Percentiles rank a stretch among this genome's conserved stretches.
phyloP scores from a whole-genome alignment of 2,329 filamentous ascomycete genomes.

The Aspergillus piperis region DNA sequence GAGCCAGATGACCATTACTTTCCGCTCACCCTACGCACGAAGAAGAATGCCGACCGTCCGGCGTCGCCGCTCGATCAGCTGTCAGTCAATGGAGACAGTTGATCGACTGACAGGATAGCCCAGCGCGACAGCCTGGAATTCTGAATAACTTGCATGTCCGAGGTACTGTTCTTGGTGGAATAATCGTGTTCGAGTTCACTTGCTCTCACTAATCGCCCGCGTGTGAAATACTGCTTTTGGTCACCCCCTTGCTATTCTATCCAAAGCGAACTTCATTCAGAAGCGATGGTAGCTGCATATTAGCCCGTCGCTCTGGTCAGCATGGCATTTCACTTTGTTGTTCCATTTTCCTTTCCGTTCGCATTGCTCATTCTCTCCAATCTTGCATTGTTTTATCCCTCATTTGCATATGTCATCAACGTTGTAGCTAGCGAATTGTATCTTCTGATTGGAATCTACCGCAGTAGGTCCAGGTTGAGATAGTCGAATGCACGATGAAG shows the following conservation, averaged over 20 bases:
- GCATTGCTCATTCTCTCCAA: not conserved
- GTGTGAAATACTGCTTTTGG: conserved; percentile 1
- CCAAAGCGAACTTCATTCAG: not conserved
- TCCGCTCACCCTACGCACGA: conserved; percentile 64
- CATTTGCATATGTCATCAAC: not conserved
- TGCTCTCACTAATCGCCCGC: not conserved
- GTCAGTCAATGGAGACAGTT: conserved; percentile 31
- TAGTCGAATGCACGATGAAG: not conserved
- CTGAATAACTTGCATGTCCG: not conserved
- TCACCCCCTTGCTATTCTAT: not conserved
- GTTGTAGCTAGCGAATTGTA: conserved; percentile 3
- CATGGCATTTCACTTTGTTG: not conserved
- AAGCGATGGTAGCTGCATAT: not conserved
- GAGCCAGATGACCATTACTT: conserved; percentile 78
- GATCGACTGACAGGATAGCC: conserved; percentile 1
- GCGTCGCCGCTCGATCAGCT: conserved; percentile 41
- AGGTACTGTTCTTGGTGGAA: not conserved
- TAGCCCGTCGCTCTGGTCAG: not conserved
- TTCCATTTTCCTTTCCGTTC: not conserved
- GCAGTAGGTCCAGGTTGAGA: conserved; percentile 1
- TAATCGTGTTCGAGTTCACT: not conserved
- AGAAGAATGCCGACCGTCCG: conserved; percentile 41
- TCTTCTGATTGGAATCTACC: not conserved
- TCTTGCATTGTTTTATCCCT: not conserved
- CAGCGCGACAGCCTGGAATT: not conserved